Evolutionary conservation across 176 grass and related monocot species (phyloP).

Genomic region (Musa schizocarpa): DNA sequence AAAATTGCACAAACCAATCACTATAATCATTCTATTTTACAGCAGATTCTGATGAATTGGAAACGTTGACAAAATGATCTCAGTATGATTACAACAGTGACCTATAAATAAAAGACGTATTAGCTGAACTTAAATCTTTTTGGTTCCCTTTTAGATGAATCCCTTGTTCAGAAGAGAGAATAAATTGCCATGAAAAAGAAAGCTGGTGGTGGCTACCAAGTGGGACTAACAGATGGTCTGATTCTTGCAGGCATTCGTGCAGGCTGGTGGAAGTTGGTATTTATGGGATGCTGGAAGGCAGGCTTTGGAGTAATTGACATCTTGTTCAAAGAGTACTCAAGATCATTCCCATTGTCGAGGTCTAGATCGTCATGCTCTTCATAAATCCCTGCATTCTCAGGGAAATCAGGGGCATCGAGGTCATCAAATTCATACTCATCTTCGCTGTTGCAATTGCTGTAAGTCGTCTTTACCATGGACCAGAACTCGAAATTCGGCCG

Average conservation of each 20-base stretch:
- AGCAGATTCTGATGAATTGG: no score
- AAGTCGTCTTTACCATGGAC: conserved; percentile 61
- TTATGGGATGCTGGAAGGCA: conserved; percentile 27
- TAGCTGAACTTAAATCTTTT: no score
- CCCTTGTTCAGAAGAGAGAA: no score
- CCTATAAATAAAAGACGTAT: no score
- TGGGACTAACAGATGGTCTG: conserved; percentile 67
- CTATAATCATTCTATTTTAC: no score
- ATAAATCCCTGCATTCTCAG: not conserved
- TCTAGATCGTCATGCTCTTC: conserved; percentile 28
- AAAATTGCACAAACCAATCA: no score
- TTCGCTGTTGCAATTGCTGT: conserved; percentile 37
- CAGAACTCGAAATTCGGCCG: conserved; percentile 82
- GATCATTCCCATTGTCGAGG: conserved; percentile 32
- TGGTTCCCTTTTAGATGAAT: no score
- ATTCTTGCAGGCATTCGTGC: conserved; percentile 68
- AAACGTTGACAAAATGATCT: no score
- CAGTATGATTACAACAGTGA: no score
- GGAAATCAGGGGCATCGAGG: conserved; percentile 50
- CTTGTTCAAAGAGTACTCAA: conserved; percentile 55
- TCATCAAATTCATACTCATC: conserved; percentile 42
- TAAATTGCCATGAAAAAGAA: not conserved
- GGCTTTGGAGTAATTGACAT: conserved; percentile 79
- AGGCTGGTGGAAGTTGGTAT: not conserved
- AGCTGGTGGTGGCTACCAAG: not conserved